Percentiles rank a stretch among this genome's conserved stretches.
These are phyloP conservation scores for Melaleuca quinquenervia DNA, from an alignment of 345 rosid species.

Conservation along the genomic window DNA sequence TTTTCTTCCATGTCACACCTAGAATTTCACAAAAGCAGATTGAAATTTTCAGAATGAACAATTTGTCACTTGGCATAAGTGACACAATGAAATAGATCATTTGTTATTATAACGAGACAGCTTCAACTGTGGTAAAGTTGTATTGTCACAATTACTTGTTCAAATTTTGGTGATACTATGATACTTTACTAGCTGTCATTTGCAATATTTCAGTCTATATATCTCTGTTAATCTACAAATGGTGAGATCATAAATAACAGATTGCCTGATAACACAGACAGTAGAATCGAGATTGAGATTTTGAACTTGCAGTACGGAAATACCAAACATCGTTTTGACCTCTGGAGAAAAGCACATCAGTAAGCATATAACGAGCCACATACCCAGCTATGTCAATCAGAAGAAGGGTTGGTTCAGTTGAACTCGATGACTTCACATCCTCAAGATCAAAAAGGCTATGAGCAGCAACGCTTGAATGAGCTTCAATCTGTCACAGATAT, in stretches of 20 bases:
- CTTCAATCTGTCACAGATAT: constrained; percentile 35
- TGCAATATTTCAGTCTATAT: not conserved
- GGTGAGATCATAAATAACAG: not conserved
- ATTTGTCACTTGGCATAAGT: not conserved
- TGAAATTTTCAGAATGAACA: not conserved
- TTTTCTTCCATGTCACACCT: constrained; percentile 98
- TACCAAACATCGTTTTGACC: not conserved
- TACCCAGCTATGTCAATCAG: constrained; percentile 85
- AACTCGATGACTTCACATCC: constrained; percentile 44
- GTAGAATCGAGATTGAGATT: not conserved
- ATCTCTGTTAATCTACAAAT: not conserved
- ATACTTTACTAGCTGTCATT: not conserved
- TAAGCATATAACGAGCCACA: not conserved
- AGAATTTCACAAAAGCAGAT: constrained; percentile 9
- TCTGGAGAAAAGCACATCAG: not conserved
- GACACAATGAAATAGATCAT: not conserved
- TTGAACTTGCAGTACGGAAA: not conserved
- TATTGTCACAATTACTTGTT: not conserved
- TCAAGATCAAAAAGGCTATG: constrained; percentile 84
- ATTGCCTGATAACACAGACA: not conserved
- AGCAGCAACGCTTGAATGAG: constrained; percentile 79
- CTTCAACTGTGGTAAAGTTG: not conserved
- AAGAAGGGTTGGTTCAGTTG: constrained; percentile 80
- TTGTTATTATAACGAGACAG: not conserved
- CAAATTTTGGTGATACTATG: not conserved